phyloP scores from a whole-genome alignment of 805 yeast genomes.

The Nakazawaea pomicola region DNA sequence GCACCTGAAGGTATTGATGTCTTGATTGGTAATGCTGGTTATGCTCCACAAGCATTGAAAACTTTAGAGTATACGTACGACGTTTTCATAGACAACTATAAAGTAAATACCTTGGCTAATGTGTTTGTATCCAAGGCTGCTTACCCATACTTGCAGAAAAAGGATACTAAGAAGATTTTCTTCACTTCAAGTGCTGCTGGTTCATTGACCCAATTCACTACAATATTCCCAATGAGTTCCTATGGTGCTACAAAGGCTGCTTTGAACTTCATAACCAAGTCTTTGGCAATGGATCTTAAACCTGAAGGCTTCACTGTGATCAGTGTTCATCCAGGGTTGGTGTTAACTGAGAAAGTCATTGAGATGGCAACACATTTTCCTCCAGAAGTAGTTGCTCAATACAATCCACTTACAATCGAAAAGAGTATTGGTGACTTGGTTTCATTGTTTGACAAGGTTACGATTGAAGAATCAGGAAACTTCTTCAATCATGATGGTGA shows the following conservation, averaged over 20 bases:
- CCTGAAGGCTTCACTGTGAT: slow-evolving; percentile 23
- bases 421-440: no score
- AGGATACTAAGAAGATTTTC: slow-evolving; percentile 22
- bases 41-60: no score
- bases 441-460: no score
- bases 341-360: not conserved
- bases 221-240: slow-evolving; percentile 17
- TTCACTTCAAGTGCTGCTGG: slow-evolving; percentile 26
- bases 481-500: no score
- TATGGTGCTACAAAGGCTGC: slow-evolving; percentile 36
- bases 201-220: slow-evolving; percentile 21
- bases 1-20: slow-evolving; percentile 5
- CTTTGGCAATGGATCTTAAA: slow-evolving; percentile 21
- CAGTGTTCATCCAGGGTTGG: slow-evolving; percentile 24
- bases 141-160: slow-evolving; percentile 12
- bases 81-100: slow-evolving; percentile 16
- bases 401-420: no score
- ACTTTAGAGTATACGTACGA: no score
- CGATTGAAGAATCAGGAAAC: no score
- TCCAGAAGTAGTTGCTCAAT: no score
- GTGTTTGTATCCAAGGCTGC: slow-evolving; percentile 12
- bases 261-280: slow-evolving; percentile 23
- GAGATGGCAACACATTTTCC: no score
- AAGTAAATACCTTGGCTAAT: slow-evolving; percentile 21
- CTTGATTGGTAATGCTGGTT: not conserved